phyloP scores from a whole-genome alignment of 768 basidiomycete species.

The Cystoderma amianthinum region DNA sequence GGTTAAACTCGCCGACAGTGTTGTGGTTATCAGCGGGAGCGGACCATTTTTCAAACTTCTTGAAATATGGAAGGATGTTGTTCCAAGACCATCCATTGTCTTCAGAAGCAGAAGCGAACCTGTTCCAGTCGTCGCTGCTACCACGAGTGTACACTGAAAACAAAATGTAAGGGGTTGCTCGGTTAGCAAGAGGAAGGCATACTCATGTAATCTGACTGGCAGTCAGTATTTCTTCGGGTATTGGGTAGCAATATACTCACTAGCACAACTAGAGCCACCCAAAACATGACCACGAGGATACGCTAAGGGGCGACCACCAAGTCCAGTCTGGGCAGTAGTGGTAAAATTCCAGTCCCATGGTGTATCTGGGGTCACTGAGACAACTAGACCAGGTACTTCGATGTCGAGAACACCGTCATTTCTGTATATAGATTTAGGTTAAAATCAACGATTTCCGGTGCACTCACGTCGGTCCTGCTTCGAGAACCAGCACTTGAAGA shows the following conservation, averaged over 20 bases:
- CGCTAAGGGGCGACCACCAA: constrained; percentile 4
- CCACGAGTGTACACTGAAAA: constrained; percentile 16
- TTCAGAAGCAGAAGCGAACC: constrained; percentile 36
- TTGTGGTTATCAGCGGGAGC: constrained; percentile 22
- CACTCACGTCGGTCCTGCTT: constrained; percentile 1
- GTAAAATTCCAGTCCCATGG: constrained; percentile 11
- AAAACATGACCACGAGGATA: constrained; percentile 6
- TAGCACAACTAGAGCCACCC: constrained; percentile 7
- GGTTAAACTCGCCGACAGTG: constrained; percentile 21
- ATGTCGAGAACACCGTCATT: neutral
- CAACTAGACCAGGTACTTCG: neutral
- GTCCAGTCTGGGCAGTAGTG: constrained; percentile 4
- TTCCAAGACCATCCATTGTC: constrained; percentile 37
- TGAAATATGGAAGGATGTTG: constrained; percentile 14
- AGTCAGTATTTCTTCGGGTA: neutral
- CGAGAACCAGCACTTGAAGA: neutral
- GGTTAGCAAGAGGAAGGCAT: too few relatives aligned
- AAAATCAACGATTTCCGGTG: neutral
- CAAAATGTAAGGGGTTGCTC: neutral
- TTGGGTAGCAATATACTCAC: neutral
- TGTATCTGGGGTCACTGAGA: neutral
- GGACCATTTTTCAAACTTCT: constrained; percentile 22
- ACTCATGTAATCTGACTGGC: neutral
- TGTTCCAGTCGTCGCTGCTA: constrained; percentile 39
- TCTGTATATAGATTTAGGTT: neutral